Evolutionary conservation across 495 filamentous ascomycete species (phyloP).

Genomic region (Podospora sp.): DNA sequence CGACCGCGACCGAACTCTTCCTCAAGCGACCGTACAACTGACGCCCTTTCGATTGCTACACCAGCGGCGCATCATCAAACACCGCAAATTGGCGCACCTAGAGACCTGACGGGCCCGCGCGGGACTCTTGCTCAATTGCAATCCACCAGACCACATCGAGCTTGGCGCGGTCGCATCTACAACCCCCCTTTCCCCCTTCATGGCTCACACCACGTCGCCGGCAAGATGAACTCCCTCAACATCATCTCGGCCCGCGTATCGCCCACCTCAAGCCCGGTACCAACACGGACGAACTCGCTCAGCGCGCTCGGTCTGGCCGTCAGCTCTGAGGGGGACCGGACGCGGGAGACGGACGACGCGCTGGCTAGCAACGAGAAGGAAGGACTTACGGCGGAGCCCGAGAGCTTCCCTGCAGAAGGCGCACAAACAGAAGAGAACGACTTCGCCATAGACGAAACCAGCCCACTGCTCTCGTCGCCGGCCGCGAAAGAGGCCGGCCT

Average conservation of each 20-base stretch:
- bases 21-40: slow-evolving; percentile 1
- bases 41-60: background rate
- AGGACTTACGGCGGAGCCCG: slow-evolving; percentile 33
- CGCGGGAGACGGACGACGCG: slow-evolving; percentile 36
- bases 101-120: background rate
- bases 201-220: slow-evolving; percentile 38
- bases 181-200: slow-evolving; percentile 28
- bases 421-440: slow-evolving; percentile 26
- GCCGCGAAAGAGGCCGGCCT: slow-evolving; percentile 41
- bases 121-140: slow-evolving; percentile 9
- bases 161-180: slow-evolving; percentile 28
- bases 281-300: slow-evolving; percentile 68
- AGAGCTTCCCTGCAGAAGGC: slow-evolving; percentile 26
- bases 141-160: slow-evolving; percentile 8
- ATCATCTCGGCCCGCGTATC: slow-evolving; percentile 85
- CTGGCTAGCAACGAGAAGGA: slow-evolving; percentile 41
- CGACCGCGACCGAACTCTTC: background rate
- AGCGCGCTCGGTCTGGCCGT: slow-evolving; percentile 55
- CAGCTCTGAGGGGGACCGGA: slow-evolving; percentile 45
- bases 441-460: slow-evolving; percentile 60
- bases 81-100: background rate
- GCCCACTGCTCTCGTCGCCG: slow-evolving; percentile 57
- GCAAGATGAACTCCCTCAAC: slow-evolving; percentile 97
- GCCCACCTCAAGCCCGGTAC: slow-evolving; percentile 56
- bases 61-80: background rate